Base-by-base conservation (phyloP, 2,329 filamentous ascomycete species). In the Aspergillus awamori region DNA sequence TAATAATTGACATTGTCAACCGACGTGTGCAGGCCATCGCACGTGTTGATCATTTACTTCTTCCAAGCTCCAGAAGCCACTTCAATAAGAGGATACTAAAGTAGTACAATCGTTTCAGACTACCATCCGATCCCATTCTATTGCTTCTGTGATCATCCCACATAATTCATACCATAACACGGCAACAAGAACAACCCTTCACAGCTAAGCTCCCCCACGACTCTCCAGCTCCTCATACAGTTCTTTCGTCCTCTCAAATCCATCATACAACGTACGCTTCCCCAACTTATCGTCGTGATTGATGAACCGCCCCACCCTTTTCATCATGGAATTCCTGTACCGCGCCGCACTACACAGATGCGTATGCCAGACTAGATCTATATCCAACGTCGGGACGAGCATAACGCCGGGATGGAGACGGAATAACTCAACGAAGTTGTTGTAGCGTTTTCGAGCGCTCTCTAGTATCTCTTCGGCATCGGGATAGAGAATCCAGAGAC, bases 281-380 rank as follows among this genome's bases (percentile, higher is more conserved):
- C 87, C 86, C 13, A 93, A 86, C 75, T 92, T 92, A 78, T 94
- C 91, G 70, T 93, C 88, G 70, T 94, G 91, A 68, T 92, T 86
- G 63, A 93, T 82, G 67, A 91, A 90, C 59, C 83, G 84, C 2
- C 64, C 64, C 0, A 15, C 38, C 8, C 47, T 2, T 78, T 49
- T 28, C 0, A 78, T 76, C 63, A 83, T 80, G 22, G 53, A 56
- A 1, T 10, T 24, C 10, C 92, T 47, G 53, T 71, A 75, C 52
- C 70, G 66, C 2, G 47, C 48, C 2, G 63, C 57, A 30, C 69
- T 69, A 13, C 62, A 64, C 41, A 74, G 69, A 59, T 76, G 73
- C 4, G 73, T 76, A 60, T 76, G 73, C 73, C 74, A 76, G 48
- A 66, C 71, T 10, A 76, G 66, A 56, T 76, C 74, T 22, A 76